Evolutionary conservation across 192 early-diverging fungal genomes (phyloP).

Genomic region (Phycomyces blakesleeanus): DNA sequence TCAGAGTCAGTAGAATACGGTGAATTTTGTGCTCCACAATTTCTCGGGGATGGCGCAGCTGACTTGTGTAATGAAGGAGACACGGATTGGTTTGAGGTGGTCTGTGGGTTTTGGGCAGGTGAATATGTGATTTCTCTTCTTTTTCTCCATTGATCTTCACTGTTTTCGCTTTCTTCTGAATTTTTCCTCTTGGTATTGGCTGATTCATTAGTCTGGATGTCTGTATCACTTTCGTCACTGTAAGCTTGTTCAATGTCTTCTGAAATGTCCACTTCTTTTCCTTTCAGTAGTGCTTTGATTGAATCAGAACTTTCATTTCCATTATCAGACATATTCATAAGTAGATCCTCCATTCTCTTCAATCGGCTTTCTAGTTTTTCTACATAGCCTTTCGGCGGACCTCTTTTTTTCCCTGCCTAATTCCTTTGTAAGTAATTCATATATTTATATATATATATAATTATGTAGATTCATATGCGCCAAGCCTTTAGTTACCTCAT

Average conservation of each 20-base stretch:
- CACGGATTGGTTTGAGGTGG: no score
- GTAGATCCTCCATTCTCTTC: slow-evolving; percentile 29
- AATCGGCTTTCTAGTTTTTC: slow-evolving; percentile 27
- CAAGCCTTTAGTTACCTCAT: slow-evolving; percentile 13
- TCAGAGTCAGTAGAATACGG: neutral
- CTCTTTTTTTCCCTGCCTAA: slow-evolving; percentile 31
- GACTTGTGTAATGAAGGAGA: no score
- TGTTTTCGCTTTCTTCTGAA: neutral
- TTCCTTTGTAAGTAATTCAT: neutral
- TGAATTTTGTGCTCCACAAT: no score
- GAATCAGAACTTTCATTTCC: slow-evolving; percentile 10
- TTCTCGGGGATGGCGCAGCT: no score
- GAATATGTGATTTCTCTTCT: neutral
- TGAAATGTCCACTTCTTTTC: neutral
- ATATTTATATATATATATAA: neutral
- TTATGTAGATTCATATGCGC: neutral
- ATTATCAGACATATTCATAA: slow-evolving; percentile 23
- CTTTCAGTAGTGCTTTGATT: neutral
- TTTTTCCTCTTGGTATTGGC: neutral
- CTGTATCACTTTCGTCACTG: neutral
- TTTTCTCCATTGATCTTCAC: neutral
- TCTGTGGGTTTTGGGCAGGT: neutral
- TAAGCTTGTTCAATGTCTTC: neutral
- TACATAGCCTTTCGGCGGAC: slow-evolving; percentile 31
- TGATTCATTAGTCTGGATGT: no score